Conservation (phyloP, 306 rosid genomes). For the Abrus precatorius region DNA sequence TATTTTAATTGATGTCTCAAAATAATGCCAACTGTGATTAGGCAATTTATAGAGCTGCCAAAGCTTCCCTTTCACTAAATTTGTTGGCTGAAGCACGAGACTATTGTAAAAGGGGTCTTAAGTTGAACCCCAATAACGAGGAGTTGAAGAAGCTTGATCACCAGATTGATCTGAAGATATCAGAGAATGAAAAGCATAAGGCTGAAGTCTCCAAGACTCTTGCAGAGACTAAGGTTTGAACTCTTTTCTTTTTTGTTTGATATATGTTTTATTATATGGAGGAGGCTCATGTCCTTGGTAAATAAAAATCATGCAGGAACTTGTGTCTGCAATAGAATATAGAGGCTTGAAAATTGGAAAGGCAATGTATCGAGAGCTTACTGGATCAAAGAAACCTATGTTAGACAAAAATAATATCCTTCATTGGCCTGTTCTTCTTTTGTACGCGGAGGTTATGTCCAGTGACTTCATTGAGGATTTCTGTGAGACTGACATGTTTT, state of each 20-base stretch:
- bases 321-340: slow-evolving; percentile 68
- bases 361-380: slow-evolving; percentile 75
- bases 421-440: slow-evolving; percentile 96
- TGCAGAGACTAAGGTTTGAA: slow-evolving; percentile 71
- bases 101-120: slow-evolving; percentile 70
- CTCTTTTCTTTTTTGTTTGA: slow-evolving; percentile 18
- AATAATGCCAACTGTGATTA: slow-evolving; percentile 49
- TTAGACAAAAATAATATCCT: slow-evolving; percentile 78
- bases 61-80: slow-evolving; percentile 77
- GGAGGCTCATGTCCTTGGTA: slow-evolving; percentile 35
- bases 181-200: slow-evolving; percentile 71
- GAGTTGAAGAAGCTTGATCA: slow-evolving; percentile 72
- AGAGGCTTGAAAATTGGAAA: slow-evolving; percentile 87
- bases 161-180: slow-evolving; percentile 67
- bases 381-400: slow-evolving; percentile 75
- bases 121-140: slow-evolving; percentile 73
- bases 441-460: slow-evolving; percentile 96
- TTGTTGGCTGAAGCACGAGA: slow-evolving; percentile 76
- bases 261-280: slow-evolving; percentile 40
- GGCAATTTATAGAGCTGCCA: slow-evolving; percentile 89
- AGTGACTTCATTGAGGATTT: slow-evolving; percentile 96
- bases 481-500: slow-evolving; percentile 91
- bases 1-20: slow-evolving; percentile 29
- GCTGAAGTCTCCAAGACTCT: slow-evolving; percentile 77
- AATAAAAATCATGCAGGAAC: slow-evolving; percentile 62